phyloP scores from a whole-genome alignment of 2,329 filamentous ascomycete genomes.

The Aspergillus floridensis region DNA sequence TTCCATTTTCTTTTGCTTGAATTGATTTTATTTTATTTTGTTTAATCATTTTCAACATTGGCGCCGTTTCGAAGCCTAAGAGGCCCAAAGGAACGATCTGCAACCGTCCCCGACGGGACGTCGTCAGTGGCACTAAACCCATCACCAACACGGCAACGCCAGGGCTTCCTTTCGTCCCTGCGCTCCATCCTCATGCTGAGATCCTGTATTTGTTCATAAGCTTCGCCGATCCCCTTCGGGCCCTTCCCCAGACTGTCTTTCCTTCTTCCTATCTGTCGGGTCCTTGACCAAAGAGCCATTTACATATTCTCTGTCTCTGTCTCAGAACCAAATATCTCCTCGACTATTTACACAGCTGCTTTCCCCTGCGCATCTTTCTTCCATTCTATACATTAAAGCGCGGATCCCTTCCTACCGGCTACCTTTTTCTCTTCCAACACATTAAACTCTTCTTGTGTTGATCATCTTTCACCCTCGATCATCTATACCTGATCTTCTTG shows the following conservation, averaged over 20 bases:
- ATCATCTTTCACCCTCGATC: conserved; percentile 13
- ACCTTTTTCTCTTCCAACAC: conserved; percentile 4
- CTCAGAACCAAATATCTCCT: conserved; percentile 8
- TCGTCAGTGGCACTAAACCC: conserved; percentile 41
- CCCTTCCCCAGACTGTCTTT: conserved; percentile 38
- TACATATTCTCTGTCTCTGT: conserved; percentile 1
- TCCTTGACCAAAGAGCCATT: conserved; percentile 8
- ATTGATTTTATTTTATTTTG: conserved; percentile 6
- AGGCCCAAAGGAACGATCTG: conserved; percentile 37
- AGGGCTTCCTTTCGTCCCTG: conserved; percentile 30
- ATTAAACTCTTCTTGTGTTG: conserved; percentile 3
- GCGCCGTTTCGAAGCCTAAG: conserved; percentile 30
- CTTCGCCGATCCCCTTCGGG: conserved; percentile 43
- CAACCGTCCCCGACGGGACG: conserved; percentile 39
- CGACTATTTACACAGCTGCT: not conserved
- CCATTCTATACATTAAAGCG: not conserved
- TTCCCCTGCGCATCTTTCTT: conserved; percentile 7
- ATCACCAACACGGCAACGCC: conserved; percentile 25
- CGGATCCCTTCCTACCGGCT: conserved; percentile 13
- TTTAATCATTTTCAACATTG: conserved; percentile 15
- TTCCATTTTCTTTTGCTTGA: not conserved
- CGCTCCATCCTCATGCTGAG: conserved; percentile 29
- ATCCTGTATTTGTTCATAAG: conserved; percentile 42
- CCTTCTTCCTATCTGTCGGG: conserved; percentile 21
- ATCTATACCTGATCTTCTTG: not conserved